Evolutionary conservation across 495 filamentous ascomycete genomes (phyloP).

Genomic region (Trichoderma gamsii): DNA sequence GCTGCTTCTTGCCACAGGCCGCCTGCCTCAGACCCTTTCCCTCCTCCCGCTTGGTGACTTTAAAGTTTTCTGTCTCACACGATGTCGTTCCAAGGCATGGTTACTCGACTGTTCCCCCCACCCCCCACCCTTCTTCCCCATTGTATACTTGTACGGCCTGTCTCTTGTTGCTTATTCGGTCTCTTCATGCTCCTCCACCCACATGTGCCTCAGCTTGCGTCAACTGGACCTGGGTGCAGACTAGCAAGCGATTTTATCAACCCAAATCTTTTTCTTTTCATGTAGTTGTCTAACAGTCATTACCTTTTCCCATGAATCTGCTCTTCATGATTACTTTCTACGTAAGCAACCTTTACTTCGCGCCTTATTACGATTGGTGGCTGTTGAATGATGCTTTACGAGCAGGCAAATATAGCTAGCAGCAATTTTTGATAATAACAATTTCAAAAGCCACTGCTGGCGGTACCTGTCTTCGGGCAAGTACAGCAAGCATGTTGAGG

Average conservation of each 20-base stretch:
- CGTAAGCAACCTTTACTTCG: neutral
- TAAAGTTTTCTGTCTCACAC: neutral
- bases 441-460: neutral
- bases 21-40: too few relatives aligned
- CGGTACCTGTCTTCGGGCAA: neutral
- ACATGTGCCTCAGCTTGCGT: neutral
- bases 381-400: neutral
- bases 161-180: neutral
- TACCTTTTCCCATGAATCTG: neutral
- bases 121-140: too few relatives aligned
- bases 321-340: neutral
- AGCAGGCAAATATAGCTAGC: neutral
- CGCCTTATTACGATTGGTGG: neutral
- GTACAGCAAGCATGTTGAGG: neutral
- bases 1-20: neutral
- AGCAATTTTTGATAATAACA: neutral
- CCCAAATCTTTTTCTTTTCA: neutral
- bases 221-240: neutral
- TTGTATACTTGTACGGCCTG: neutral
- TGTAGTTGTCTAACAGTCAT: neutral
- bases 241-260: neutral
- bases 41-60: neutral
- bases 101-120: neutral
- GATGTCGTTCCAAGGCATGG: neutral
- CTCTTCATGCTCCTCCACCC: neutral